Conservation (phyloP, 2,329 filamentous ascomycete species). For the Emmonsiellopsis sp. region DNA sequence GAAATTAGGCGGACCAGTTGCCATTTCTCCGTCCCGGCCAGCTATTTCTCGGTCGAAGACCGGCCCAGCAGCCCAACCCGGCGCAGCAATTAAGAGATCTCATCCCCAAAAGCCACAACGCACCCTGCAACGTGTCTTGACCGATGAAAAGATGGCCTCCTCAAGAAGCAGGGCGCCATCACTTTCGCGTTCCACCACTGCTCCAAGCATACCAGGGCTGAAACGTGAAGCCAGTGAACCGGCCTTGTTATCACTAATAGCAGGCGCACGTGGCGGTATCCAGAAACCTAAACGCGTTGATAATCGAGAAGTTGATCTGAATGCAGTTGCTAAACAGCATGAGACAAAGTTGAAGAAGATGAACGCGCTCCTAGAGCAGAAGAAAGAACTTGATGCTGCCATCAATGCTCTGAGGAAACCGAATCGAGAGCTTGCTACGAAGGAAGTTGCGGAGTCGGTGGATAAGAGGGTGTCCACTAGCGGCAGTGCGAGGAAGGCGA, state of each 20-base stretch:
- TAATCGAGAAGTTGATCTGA: constrained; percentile 42
- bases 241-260: constrained; percentile 24
- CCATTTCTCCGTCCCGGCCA: constrained; percentile 27
- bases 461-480: constrained; percentile 20
- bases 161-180: constrained; percentile 23
- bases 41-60: constrained; percentile 25
- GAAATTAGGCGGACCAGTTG: constrained; percentile 38
- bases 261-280: constrained; percentile 34
- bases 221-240: constrained; percentile 36
- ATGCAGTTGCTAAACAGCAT: constrained; percentile 35
- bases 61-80: constrained; percentile 22
- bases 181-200: constrained; percentile 35
- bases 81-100: constrained; percentile 22
- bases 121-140: constrained; percentile 38
- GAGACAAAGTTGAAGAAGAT: constrained; percentile 39
- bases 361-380: constrained; percentile 37
- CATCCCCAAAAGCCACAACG: constrained; percentile 18
- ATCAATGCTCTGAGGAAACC: constrained; percentile 40
- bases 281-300: constrained; percentile 36
- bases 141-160: constrained; percentile 32
- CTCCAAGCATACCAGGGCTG: constrained; percentile 28
- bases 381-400: constrained; percentile 40
- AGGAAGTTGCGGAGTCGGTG: constrained; percentile 36
- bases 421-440: constrained; percentile 37
- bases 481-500: constrained; percentile 29